Percentiles rank a stretch among this genome's conserved stretches.
Evolutionary conservation across 140 eudicot species (phyloP).

Genomic region (Bidens hawaiensis): DNA sequence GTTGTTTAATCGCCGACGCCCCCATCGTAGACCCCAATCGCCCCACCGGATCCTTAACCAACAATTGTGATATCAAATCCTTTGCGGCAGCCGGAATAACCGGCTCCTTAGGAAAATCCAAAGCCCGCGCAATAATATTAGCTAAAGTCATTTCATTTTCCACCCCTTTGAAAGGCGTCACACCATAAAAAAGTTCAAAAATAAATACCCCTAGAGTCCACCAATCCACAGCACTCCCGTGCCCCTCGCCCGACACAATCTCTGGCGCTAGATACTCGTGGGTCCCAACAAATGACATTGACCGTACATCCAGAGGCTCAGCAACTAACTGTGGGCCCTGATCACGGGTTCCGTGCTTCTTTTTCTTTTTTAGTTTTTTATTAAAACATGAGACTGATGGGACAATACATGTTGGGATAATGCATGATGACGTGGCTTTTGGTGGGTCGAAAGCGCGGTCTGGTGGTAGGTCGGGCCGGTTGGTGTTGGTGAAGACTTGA

Average conservation of each 20-base stretch:
- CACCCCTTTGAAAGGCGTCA: conserved; percentile 84
- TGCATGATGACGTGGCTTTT: conserved; percentile 59
- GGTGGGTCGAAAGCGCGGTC: conserved; percentile 45
- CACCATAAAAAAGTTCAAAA: conserved; percentile 75
- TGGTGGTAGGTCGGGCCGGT: conserved; percentile 29
- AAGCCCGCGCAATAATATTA: conserved; percentile 94
- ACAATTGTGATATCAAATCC: conserved; percentile 71
- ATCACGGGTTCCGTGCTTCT: conserved; percentile 47
- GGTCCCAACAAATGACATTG: conserved; percentile 96
- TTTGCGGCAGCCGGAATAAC: conserved; percentile 58
- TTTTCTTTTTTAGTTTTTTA: conserved; percentile 54
- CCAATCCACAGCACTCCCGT: conserved; percentile 98
- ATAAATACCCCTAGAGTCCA: conserved; percentile 92
- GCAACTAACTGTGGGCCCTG: conserved; percentile 71
- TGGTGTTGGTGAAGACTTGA: conserved; percentile 51
- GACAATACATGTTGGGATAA: conserved; percentile 79
- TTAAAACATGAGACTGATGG: conserved; percentile 83
- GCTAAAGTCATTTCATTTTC: conserved; percentile 89
- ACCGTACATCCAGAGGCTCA: conserved; percentile 84
- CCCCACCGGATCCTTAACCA: conserved; percentile 75
- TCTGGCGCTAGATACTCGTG: conserved; percentile 96
- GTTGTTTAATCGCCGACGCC: conserved; percentile 79
- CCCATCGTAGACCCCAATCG: conserved; percentile 87
- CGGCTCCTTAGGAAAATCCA: conserved; percentile 93
- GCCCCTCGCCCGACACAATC: conserved; percentile 96